Percentiles rank a stretch among this genome's conserved stretches.
phyloP scores from a whole-genome alignment of 148 eudicot genomes.

The Talinum fruticosum region DNA sequence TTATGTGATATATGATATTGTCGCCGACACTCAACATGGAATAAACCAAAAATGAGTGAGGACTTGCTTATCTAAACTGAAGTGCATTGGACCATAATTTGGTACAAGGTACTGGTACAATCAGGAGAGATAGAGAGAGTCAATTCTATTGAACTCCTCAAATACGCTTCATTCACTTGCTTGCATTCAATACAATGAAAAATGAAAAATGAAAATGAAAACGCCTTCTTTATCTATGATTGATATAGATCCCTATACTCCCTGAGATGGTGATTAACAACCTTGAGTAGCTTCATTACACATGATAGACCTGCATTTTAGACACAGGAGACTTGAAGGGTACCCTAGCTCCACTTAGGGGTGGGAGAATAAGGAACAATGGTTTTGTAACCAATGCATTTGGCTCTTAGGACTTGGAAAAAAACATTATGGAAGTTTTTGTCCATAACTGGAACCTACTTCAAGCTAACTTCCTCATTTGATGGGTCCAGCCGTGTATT shows the following conservation, averaged over 20 bases:
- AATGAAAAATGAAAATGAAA: not conserved
- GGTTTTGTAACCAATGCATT: not conserved
- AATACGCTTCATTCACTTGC: not conserved
- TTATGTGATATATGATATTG: not conserved
- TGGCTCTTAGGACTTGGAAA: not conserved
- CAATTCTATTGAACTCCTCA: not conserved
- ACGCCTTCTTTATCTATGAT: not conserved
- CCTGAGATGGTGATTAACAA: too few relatives aligned
- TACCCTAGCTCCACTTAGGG: too few relatives aligned
- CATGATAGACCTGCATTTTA: too few relatives aligned
- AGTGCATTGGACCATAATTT: not conserved
- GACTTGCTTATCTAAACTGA: not conserved
- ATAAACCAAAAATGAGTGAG: not conserved
- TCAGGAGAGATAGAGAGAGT: not conserved
- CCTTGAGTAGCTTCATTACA: too few relatives aligned
- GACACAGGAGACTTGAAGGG: too few relatives aligned
- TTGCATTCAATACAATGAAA: not conserved
- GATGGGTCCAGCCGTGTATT: not conserved
- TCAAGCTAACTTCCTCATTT: not conserved
- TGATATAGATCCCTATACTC: too few relatives aligned
- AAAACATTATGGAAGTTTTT: not conserved
- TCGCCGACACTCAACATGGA: not conserved
- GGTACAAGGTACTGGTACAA: not conserved
- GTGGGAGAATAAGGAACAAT: not conserved
- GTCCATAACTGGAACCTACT: too few relatives aligned